These are phyloP conservation scores for Clonostachys solani DNA, from an alignment of 2,329 filamentous ascomycete genomes.

Conservation along the genomic window DNA sequence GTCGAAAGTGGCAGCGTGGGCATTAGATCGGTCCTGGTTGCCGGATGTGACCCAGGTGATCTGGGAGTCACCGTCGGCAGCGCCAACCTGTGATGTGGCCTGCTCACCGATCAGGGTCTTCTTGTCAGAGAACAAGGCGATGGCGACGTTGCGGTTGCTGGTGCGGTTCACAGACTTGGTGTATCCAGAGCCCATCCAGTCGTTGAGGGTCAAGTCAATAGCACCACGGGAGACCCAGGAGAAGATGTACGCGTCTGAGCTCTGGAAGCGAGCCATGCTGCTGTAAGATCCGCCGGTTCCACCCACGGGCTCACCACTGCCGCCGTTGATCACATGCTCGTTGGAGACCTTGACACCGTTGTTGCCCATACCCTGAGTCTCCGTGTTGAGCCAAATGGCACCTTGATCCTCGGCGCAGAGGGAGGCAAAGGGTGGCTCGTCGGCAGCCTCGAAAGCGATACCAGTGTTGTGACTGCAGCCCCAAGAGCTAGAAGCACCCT, in stretches of 20 bases:
- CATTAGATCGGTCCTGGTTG: constrained; percentile 50
- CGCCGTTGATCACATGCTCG: constrained; percentile 58
- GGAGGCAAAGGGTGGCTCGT: constrained; percentile 51
- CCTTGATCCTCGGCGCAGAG: constrained; percentile 60
- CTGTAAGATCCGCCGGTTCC: constrained; percentile 62
- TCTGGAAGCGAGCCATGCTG: constrained; percentile 47
- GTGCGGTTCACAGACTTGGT: constrained; percentile 47
- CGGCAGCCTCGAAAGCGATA: constrained; percentile 57
- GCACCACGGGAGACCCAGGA: constrained; percentile 59
- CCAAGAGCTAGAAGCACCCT: constrained; percentile 50
- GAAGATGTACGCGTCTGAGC: constrained; percentile 51
- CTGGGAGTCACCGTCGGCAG: constrained; percentile 49
- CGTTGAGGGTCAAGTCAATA: constrained; percentile 45
- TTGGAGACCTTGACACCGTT: constrained; percentile 56
- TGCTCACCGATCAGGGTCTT: constrained; percentile 47
- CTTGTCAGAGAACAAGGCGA: constrained; percentile 53
- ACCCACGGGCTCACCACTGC: constrained; percentile 53
- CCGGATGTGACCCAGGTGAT: constrained; percentile 53
- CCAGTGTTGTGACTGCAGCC: constrained; percentile 63
- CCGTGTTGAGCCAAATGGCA: constrained; percentile 60
- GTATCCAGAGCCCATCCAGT: constrained; percentile 54
- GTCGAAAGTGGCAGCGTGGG: constrained; percentile 53
- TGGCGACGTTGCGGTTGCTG: constrained; percentile 54
- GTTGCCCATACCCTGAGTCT: constrained; percentile 48
- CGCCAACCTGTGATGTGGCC: constrained; percentile 49